phyloP scores from a whole-genome alignment of 805 yeast species.

The Metschnikowia bowlesiae region DNA sequence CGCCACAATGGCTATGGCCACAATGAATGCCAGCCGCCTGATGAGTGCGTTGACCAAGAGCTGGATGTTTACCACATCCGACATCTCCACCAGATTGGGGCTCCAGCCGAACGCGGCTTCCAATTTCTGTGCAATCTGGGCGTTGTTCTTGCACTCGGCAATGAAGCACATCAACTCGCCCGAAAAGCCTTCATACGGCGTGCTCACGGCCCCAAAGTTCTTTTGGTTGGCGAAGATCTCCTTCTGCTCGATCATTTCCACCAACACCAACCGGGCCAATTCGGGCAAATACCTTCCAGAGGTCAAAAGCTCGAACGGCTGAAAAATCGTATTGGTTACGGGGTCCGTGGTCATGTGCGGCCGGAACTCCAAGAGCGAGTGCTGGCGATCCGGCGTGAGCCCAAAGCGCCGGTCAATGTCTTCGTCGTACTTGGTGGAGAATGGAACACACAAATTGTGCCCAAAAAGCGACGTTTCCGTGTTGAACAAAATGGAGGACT shows the following conservation, averaged over 20 bases:
- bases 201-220: conserved; percentile 12
- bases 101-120: conserved; percentile 21
- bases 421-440: conserved; percentile 38
- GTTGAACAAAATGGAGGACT: conserved; percentile 34
- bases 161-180: conserved; percentile 42
- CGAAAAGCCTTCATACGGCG: conserved; percentile 29
- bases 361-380: conserved; percentile 13
- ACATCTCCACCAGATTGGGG: conserved; percentile 12
- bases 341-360: conserved; percentile 31
- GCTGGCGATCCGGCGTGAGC: conserved; percentile 2
- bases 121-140: conserved; percentile 18
- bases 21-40: conserved; percentile 41
- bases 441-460: conserved; percentile 23
- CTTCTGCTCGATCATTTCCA: conserved; percentile 27
- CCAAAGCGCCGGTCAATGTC: conserved; percentile 32
- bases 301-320: conserved; percentile 53
- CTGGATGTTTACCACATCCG: conserved; percentile 28
- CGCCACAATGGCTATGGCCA: conserved; percentile 41
- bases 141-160: conserved; percentile 24
- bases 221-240: conserved; percentile 25
- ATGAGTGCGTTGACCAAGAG: conserved; percentile 35
- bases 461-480: conserved; percentile 59
- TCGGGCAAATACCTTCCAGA: conserved; percentile 58
- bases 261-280: conserved; percentile 40
- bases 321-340: conserved; percentile 34